These are phyloP conservation scores for Citrus inodora DNA, from an alignment of 345 rosid genomes.

Conservation along the genomic window DNA sequence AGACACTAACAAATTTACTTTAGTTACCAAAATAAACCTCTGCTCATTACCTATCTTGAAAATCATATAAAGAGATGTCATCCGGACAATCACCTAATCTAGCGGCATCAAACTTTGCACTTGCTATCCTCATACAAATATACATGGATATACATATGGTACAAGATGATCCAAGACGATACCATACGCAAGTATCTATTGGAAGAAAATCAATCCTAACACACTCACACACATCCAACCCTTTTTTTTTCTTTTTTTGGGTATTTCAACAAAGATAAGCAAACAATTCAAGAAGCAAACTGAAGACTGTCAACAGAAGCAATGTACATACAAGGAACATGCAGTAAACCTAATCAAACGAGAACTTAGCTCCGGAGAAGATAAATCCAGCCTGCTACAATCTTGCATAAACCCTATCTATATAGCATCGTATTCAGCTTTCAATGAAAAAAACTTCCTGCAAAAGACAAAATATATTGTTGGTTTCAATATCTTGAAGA, in stretches of 20 bases:
- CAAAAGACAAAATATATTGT: constrained; percentile 1
- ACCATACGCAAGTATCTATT: neutral
- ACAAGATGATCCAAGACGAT: neutral
- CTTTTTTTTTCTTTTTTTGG: neutral
- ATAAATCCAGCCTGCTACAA: neutral
- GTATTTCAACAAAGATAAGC: neutral
- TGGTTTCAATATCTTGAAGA: neutral
- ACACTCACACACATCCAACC: neutral
- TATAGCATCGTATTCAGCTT: neutral
- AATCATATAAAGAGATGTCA: neutral
- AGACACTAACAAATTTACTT: neutral
- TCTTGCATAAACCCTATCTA: neutral
- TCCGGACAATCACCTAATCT: neutral
- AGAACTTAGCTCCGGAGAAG: neutral
- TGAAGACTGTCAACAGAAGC: neutral
- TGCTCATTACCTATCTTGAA: neutral
- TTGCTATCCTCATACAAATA: neutral
- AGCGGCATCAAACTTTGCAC: neutral
- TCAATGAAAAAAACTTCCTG: constrained; percentile 12
- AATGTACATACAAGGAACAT: neutral
- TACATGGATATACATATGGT: neutral
- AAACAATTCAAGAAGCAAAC: neutral
- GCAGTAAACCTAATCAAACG: neutral
- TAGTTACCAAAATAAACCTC: neutral
- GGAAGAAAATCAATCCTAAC: neutral